Evolutionary conservation across 306 rosid species (phyloP).

Genomic region (Cucumis melo): DNA sequence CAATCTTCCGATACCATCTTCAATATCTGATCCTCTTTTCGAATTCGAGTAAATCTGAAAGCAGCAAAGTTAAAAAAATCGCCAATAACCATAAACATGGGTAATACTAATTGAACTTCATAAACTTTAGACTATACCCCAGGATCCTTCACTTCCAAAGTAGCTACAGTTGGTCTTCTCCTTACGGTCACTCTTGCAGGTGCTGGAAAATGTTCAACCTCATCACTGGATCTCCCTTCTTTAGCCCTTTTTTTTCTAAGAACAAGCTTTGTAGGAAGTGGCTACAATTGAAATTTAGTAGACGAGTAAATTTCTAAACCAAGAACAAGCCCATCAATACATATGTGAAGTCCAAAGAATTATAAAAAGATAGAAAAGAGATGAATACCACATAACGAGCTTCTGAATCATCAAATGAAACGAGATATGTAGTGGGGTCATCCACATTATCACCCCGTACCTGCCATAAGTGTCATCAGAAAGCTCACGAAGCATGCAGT

Average conservation of each 20-base stretch:
- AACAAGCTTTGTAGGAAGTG: slow-evolving; percentile 85
- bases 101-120: neutral
- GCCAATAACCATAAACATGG: neutral
- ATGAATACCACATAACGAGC: slow-evolving; percentile 73
- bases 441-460: slow-evolving; percentile 78
- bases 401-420: slow-evolving; percentile 70
- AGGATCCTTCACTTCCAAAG: slow-evolving; percentile 59
- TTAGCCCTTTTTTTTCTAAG: slow-evolving; percentile 83
- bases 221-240: slow-evolving; percentile 79
- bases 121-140: slow-evolving; percentile 34
- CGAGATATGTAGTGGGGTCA: slow-evolving; percentile 73
- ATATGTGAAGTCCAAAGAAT: neutral
- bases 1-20: slow-evolving; percentile 51
- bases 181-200: slow-evolving; percentile 80
- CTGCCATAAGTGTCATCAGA: slow-evolving; percentile 21
- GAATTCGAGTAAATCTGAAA: slow-evolving; percentile 48
- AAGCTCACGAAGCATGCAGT: neutral
- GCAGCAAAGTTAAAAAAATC: neutral
- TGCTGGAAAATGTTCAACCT: slow-evolving; percentile 68
- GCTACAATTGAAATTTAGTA: slow-evolving; percentile 36
- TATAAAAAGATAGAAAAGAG: neutral
- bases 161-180: slow-evolving; percentile 57
- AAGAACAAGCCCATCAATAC: neutral
- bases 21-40: slow-evolving; percentile 48
- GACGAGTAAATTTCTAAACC: neutral